Base-by-base conservation (phyloP, 1,139 yeast species). In the Insectozyma bohioensis region DNA sequence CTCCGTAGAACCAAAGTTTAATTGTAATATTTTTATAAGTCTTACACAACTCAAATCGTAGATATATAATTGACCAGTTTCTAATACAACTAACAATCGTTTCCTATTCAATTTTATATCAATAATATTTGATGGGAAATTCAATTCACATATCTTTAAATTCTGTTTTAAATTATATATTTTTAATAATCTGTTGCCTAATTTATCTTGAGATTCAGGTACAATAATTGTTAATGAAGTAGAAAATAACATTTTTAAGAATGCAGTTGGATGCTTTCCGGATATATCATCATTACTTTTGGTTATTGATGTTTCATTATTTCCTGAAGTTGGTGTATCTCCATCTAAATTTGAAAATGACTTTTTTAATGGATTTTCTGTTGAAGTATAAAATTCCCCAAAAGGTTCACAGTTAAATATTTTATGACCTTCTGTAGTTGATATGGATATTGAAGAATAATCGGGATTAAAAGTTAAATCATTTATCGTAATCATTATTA, bases 21-120 rank as follows among this genome's bases (percentile, higher is more conserved):
- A 61, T 35, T 78, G 85, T 32, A 83, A 67, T 1, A 84, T 78
- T 49, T 80, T 84, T 20, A 82, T 52, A 16, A 82, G 63, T 43
- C 82, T 70, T 64, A 84, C 81, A 47, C 85, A 81, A 42, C 84
- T 78, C 42, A 84, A 74, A 52, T 84, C 92, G 51, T 84, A 84
- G 16, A 83, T 67, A 48, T 77, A 80, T 8, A 84, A 74, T 42
- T 82, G 84, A 31, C 82, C 86, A 23, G 56, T 47, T 40, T 77
- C 74, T 31, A 83, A 55, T 10, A 80, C 62, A 13, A 82, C 85
- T 30, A 82, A 67, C 41, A 84, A 56, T 31, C 90, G 54, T 46
- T 79, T 80, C 27, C 88, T 61, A 53, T 83, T 84, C 62, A 84
- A 68, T 41, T 75, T 74, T 12, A 83, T 74, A 28, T 80, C 75